A percentile compares a stretch with the other conserved stretches of the same genome.
These are phyloP conservation scores for Olyra latifolia DNA, from an alignment of 176 grass and related monocot genomes.

Conservation along the genomic window DNA sequence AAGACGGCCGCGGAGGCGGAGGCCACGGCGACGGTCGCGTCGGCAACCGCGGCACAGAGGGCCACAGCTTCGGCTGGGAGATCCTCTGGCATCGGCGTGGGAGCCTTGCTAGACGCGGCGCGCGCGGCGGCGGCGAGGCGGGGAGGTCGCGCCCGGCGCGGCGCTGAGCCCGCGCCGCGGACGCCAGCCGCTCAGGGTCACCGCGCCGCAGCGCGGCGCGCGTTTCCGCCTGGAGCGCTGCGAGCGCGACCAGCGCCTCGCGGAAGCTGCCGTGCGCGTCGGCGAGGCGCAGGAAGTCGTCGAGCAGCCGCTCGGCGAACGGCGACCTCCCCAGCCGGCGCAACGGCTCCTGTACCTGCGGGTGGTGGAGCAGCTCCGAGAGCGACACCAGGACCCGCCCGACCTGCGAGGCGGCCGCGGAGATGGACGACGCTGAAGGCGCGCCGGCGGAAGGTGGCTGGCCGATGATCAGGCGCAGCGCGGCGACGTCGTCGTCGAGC, in stretches of 20 bases:
- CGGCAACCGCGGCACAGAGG: constrained; percentile 10
- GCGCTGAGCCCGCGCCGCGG: constrained; percentile 46
- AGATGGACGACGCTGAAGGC: constrained; percentile 20
- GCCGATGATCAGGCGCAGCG: constrained; percentile 49
- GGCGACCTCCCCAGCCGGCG: constrained; percentile 15
- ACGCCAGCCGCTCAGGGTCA: constrained; percentile 20
- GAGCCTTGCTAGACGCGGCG: background rate
- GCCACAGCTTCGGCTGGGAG: constrained; percentile 23
- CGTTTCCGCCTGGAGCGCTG: constrained; percentile 27
- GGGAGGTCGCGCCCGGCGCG: constrained; percentile 36
- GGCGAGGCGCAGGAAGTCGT: constrained; percentile 55
- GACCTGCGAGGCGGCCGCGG: constrained; percentile 39
- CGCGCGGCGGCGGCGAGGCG: constrained; percentile 35
- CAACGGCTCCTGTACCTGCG: constrained; percentile 57
- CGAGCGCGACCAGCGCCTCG: constrained; percentile 31
- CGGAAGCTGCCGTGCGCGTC: constrained; percentile 62
- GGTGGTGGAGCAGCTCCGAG: constrained; percentile 52
- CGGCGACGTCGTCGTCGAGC: constrained; percentile 70
- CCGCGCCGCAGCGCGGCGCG: constrained; percentile 43
- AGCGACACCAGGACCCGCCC: constrained; percentile 43
- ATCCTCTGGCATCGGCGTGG: background rate
- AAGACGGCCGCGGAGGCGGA: constrained; percentile 49
- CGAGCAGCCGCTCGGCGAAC: constrained; percentile 42
- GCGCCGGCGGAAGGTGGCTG: background rate
- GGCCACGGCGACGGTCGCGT: constrained; percentile 28